Percentiles rank a stretch among this genome's conserved stretches.
Conservation (phyloP, 2,329 filamentous ascomycete genomes). For the Ophiostoma ips region DNA sequence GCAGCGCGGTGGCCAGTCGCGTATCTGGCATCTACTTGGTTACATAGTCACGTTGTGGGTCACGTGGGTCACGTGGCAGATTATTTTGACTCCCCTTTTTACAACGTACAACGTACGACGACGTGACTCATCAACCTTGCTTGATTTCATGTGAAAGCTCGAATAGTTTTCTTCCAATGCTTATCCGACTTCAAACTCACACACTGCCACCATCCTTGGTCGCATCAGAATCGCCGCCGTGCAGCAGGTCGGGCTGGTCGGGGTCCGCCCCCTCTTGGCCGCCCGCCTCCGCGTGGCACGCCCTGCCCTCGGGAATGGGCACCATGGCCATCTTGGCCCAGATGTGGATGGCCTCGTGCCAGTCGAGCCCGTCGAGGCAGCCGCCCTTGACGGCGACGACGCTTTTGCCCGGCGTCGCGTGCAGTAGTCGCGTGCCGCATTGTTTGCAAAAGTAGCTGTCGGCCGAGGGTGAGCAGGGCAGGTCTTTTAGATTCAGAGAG, state of each 20-base stretch:
- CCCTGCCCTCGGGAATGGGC: conserved; percentile 50
- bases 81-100: no score
- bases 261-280: conserved; percentile 32
- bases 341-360: conserved; percentile 48
- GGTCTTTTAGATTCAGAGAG: no score
- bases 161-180: no score
- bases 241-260: conserved; percentile 27
- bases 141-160: no score
- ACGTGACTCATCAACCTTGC: no score
- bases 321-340: conserved; percentile 56
- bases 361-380: conserved; percentile 49
- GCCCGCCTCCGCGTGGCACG: conserved; percentile 41
- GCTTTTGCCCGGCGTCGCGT: conserved; percentile 43
- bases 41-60: no score
- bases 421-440: conserved; percentile 53
- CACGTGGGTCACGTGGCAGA: no score
- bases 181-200: no score
- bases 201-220: conserved; percentile 10
- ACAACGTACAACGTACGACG: no score
- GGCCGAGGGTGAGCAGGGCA: no score
- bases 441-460: conserved; percentile 47
- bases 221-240: conserved; percentile 4
- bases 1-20: not conserved
- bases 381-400: conserved; percentile 54
- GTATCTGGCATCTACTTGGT: no score